These are phyloP conservation scores for Caryocar brasiliense DNA, from an alignment of 441 rosid species.

Conservation along the genomic window DNA sequence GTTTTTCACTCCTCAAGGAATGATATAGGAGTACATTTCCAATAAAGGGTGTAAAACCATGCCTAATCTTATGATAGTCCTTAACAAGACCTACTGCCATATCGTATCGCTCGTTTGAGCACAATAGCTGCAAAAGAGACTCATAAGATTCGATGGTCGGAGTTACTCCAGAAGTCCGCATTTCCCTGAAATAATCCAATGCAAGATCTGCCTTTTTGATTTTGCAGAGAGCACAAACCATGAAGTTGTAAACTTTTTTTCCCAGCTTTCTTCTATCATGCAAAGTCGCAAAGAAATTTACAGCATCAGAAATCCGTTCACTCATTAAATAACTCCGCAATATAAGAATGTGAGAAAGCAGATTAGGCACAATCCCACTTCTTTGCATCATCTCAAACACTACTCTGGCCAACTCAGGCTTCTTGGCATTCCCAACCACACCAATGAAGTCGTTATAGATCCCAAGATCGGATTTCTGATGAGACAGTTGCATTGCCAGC, in stretches of 20 bases:
- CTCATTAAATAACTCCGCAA: slow-evolving; percentile 56
- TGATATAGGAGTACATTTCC: slow-evolving; percentile 64
- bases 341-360: slow-evolving; percentile 36
- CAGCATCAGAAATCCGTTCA: slow-evolving; percentile 47
- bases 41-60: slow-evolving; percentile 43
- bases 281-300: slow-evolving; percentile 37
- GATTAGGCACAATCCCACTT: slow-evolving; percentile 36
- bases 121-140: slow-evolving; percentile 33
- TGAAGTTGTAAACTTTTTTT: slow-evolving; percentile 30
- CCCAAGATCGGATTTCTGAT: slow-evolving; percentile 11
- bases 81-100: slow-evolving; percentile 39
- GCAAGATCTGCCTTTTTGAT: slow-evolving; percentile 36
- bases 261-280: slow-evolving; percentile 20
- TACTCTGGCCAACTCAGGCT: slow-evolving; percentile 58
- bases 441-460: slow-evolving; percentile 49
- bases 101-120: slow-evolving; percentile 27
- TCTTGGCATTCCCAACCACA: slow-evolving; percentile 67
- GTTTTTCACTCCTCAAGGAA: slow-evolving; percentile 32
- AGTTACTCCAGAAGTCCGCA: slow-evolving; percentile 28
- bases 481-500: slow-evolving; percentile 46
- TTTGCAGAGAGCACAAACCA: slow-evolving; percentile 55
- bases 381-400: slow-evolving; percentile 51
- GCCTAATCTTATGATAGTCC: slow-evolving; percentile 40
- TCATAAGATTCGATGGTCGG: slow-evolving; percentile 59
- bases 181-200: slow-evolving; percentile 29